Conservation (phyloP, 768 basidiomycete species). For the Hemileccinum rubropunctum region DNA sequence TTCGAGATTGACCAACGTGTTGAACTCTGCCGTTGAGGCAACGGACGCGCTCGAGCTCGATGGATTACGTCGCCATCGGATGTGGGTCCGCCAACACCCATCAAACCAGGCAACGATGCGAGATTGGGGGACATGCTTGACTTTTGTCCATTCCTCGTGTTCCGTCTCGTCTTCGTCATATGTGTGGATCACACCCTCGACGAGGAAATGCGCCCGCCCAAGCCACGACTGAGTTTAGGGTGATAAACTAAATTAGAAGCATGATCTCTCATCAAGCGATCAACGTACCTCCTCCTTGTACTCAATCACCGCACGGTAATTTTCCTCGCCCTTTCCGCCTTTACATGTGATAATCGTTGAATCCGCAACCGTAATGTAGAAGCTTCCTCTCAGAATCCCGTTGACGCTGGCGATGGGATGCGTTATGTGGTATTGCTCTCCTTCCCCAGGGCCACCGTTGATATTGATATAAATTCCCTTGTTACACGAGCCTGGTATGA, state of each 20-base stretch:
- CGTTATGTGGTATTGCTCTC: slow-evolving; percentile 83
- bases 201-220: slow-evolving; percentile 76
- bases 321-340: slow-evolving; percentile 58
- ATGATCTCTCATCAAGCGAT: background rate
- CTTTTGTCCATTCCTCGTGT: slow-evolving; percentile 73
- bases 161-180: slow-evolving; percentile 63
- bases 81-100: slow-evolving; percentile 81
- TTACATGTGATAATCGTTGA: slow-evolving; percentile 78
- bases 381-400: slow-evolving; percentile 86
- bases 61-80: slow-evolving; percentile 72
- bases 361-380: slow-evolving; percentile 86
- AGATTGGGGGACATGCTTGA: slow-evolving; percentile 85
- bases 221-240: slow-evolving; percentile 65
- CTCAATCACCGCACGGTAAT: slow-evolving; percentile 80
- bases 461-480: slow-evolving; percentile 85
- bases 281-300: slow-evolving; percentile 90
- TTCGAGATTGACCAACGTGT: slow-evolving; percentile 74
- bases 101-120: slow-evolving; percentile 80
- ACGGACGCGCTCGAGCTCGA: slow-evolving; percentile 49
- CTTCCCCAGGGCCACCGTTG: slow-evolving; percentile 68
- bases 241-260: background rate
- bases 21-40: slow-evolving; percentile 47
- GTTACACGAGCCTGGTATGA: slow-evolving; percentile 80
- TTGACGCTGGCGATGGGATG: slow-evolving; percentile 91
- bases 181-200: slow-evolving; percentile 89